These are phyloP conservation scores for Cochlearia excelsa DNA, from an alignment of 345 rosid species.

Conservation along the genomic window DNA sequence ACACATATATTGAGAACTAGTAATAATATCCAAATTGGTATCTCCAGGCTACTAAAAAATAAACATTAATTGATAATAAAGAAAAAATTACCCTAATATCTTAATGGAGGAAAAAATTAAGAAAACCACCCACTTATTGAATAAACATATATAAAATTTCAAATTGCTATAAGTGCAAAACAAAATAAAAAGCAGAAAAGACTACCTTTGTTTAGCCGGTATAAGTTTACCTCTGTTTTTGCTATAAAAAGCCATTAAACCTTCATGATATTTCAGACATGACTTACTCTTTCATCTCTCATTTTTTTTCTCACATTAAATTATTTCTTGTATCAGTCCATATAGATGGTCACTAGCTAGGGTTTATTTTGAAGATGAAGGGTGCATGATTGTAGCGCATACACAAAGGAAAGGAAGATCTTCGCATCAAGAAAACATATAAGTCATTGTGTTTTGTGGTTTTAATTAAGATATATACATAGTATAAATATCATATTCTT, in stretches of 20 bases:
- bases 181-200: constrained; percentile 10
- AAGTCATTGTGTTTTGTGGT: constrained; percentile 1
- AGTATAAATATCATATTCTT: no score
- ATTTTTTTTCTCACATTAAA: constrained; percentile 1
- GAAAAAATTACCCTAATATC: constrained; percentile 2
- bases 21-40: no score
- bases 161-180: constrained; percentile 22
- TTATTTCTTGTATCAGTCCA: constrained; percentile 4
- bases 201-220: constrained; percentile 21
- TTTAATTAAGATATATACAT: constrained; percentile 5
- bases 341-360: constrained; percentile 16
- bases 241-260: constrained; percentile 36
- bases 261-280: constrained; percentile 15
- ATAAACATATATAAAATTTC: constrained; percentile 2
- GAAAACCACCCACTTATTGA: constrained; percentile 23
- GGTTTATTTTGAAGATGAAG: constrained; percentile 26
- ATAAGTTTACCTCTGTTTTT: constrained; percentile 27
- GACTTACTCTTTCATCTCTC: constrained; percentile 16
- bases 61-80: no score
- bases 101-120: neutral
- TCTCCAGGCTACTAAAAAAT: no score
- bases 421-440: constrained; percentile 10
- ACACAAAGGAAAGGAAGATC: constrained; percentile 17
- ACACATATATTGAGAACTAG: no score
- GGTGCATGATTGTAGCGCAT: neutral